Evolutionary conservation across 225 moss, liverwort and hornwort genomes (phyloP), one percentile per base, ranked within the genome.

Genomic region (Marchantia polymorpha): DNA sequence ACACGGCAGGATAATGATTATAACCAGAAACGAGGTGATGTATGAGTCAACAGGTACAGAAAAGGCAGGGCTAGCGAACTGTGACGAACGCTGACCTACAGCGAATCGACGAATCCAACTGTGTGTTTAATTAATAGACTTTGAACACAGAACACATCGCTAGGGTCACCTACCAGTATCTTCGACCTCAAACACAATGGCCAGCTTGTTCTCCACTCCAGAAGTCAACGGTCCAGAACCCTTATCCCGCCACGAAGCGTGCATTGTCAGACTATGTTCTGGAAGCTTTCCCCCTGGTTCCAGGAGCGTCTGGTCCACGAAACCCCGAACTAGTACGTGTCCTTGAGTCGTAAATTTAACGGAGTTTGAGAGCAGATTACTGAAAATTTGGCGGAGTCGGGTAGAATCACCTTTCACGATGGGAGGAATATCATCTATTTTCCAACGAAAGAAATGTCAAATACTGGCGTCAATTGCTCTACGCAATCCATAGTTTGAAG

Each of bases 321-420:
- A 78, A 26, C 86, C 86, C n/a, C 86, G 81, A 67, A 83, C 61
- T 10, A 86, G 78, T 13, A 86, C 78, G 54, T 86, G 78, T 50
- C 86, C 86, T 30, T 81, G 52, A 26, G 60, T 81, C 7, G 86
- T 86, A 70, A 86, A 86, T 64, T 86, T 86, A 47, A 86, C 30
- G 19, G 86, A 86, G 78, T 86, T 86, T 58, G 86, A 83, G 4
- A 86, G 51, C 16, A 86, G 67, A 49, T 86, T 86, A 48, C 64
- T 81, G 49, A 83, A 83, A 14, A 86, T 83, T 73, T 86, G 86
- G 15, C 79, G 69, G 64, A 83, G 80, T 12, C 86, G 81, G 2
- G 29, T 73, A 8, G 78, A 46, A 60, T 86, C 86, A 31, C 86
- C 86, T 69, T 66, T 82, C 7, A 86, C 78, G 39, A 72, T 15